A percentile compares a stretch with the other conserved stretches of the same genome.
These are phyloP conservation scores for Trichoderma sp. DNA, from an alignment of 2,329 filamentous ascomycete species.

Conservation along the genomic window DNA sequence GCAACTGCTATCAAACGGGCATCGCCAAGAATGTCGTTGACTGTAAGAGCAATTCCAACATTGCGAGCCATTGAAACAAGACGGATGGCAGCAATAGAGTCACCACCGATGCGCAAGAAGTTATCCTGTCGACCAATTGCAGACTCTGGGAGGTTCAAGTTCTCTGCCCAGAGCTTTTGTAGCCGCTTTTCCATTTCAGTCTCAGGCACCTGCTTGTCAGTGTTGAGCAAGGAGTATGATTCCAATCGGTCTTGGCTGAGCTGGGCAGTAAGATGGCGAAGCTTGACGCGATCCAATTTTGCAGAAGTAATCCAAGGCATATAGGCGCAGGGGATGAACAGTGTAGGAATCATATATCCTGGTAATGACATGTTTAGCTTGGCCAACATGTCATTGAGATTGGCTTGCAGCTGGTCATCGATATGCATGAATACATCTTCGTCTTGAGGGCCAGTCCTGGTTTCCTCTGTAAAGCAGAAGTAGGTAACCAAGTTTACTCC, in stretches of 20 bases:
- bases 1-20: constrained; percentile 24
- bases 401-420: neutral
- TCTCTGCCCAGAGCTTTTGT: constrained; percentile 31
- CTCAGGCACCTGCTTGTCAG: constrained; percentile 3
- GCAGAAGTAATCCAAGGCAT: constrained; percentile 39
- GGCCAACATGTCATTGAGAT: neutral
- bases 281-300: constrained; percentile 24
- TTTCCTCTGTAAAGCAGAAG: constrained; percentile 4
- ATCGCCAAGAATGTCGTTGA: constrained; percentile 24
- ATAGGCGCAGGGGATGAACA: constrained; percentile 45
- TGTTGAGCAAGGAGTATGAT: neutral
- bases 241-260: neutral
- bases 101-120: constrained; percentile 30
- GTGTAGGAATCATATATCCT: constrained; percentile 48
- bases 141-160: constrained; percentile 8
- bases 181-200: constrained; percentile 31
- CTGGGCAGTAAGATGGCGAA: constrained; percentile 3
- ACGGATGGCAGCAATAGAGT: constrained; percentile 29
- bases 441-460: neutral
- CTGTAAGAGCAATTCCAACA: constrained; percentile 28
- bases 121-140: constrained; percentile 29
- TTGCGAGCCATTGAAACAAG: constrained; percentile 29
- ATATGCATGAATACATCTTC: constrained; percentile 2
- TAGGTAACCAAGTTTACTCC: constrained; percentile 15
- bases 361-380: constrained; percentile 27